phyloP scores from a whole-genome alignment of 805 yeast genomes.

The Metschnikowia kofuensis region DNA sequence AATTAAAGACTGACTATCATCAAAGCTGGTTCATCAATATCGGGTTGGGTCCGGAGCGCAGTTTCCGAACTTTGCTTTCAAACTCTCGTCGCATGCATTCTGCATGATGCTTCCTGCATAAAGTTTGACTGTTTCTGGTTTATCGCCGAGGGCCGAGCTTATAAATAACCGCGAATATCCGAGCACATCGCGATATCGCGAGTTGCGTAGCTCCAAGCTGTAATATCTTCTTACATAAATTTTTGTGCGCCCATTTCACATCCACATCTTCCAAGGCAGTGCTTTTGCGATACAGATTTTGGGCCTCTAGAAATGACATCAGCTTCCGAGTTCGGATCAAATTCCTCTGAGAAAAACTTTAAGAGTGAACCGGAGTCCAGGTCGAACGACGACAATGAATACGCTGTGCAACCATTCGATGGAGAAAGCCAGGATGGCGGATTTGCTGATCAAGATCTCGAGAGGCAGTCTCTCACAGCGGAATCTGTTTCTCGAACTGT shows the following conservation, averaged over 20 bases:
- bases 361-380: conserved; percentile 8
- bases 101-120: background rate
- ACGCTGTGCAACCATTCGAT: conserved; percentile 8
- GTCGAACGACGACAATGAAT: conserved; percentile 8
- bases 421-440: conserved; percentile 5
- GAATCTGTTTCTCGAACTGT: conserved; percentile 14
- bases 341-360: conserved; percentile 5
- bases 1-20: too few relatives aligned
- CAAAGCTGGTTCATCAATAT: too few relatives aligned
- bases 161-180: background rate
- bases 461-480: conserved; percentile 13
- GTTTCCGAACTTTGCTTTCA: background rate
- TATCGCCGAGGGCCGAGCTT: background rate
- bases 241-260: too few relatives aligned
- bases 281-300: background rate
- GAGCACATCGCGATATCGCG: background rate
- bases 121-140: background rate
- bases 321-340: conserved; percentile 2
- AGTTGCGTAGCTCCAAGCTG: background rate
- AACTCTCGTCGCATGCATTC: background rate
- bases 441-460: conserved; percentile 4
- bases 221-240: too few relatives aligned
- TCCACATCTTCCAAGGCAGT: too few relatives aligned
- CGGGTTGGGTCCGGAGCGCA: background rate
- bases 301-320: background rate